These are phyloP conservation scores for Suillus fuscotomentosus DNA, from an alignment of 768 basidiomycete species.

Conservation along the genomic window DNA sequence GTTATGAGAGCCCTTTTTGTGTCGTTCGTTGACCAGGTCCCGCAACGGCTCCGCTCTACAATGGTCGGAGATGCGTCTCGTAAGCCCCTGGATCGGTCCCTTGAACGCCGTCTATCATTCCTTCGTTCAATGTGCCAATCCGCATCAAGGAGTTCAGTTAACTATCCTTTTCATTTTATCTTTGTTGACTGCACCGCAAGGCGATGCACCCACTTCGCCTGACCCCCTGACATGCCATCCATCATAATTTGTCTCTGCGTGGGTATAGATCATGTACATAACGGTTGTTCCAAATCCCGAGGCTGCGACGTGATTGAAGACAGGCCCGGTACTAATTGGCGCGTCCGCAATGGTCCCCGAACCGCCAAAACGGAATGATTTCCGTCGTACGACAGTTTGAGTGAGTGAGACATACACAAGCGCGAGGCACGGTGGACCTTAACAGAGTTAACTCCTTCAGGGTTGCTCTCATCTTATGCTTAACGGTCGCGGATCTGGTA, in stretches of 20 bases:
- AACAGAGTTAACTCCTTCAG: slow-evolving; percentile 30
- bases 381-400: slow-evolving; percentile 1
- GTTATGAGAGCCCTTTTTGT: slow-evolving; percentile 1
- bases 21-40: slow-evolving; percentile 3
- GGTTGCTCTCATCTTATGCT: slow-evolving; percentile 26
- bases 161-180: not conserved
- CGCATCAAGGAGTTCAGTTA: not conserved
- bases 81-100: slow-evolving; percentile 11
- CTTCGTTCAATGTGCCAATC: not conserved
- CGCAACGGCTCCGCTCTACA: not conserved
- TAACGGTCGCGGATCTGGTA: slow-evolving; percentile 18
- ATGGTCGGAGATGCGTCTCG: not conserved
- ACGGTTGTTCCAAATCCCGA: not conserved
- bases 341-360: slow-evolving; percentile 1
- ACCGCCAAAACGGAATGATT: slow-evolving; percentile 2
- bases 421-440: slow-evolving; percentile 20
- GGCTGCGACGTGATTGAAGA: not conserved
- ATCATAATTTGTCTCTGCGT: slow-evolving; percentile 7
- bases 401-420: not conserved
- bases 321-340: not conserved
- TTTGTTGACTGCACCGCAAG: not conserved
- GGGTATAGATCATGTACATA: slow-evolving; percentile 7
- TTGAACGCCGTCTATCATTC: slow-evolving; percentile 5
- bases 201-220: not conserved
- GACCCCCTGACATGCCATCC: slow-evolving; percentile 1